Conservation (phyloP, 495 filamentous ascomycete species). For the Daldinia bambusicola region DNA sequence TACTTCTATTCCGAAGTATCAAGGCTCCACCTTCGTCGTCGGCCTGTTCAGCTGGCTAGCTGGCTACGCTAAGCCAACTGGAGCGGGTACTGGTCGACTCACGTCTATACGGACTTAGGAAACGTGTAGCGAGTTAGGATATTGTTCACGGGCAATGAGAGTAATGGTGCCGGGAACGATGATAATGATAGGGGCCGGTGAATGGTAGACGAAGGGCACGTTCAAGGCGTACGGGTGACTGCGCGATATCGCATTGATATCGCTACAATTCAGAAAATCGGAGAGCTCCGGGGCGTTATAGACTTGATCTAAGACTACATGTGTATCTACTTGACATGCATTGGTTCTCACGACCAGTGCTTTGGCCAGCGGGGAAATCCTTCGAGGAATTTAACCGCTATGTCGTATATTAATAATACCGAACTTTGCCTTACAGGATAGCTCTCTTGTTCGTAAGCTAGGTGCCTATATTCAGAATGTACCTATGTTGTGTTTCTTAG, state of each 20-base stretch:
- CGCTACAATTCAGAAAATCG: constrained; percentile 18
- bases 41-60: background rate
- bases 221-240: constrained; percentile 18
- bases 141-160: background rate
- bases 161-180: constrained; percentile 13
- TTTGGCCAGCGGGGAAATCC: background rate
- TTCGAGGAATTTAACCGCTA: background rate
- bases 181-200: constrained; percentile 33
- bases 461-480: background rate
- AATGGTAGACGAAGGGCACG: background rate
- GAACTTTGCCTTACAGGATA: background rate
- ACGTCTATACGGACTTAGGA: background rate
- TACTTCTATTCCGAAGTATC: constrained; percentile 6
- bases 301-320: constrained; percentile 1
- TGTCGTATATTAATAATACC: constrained; percentile 1
- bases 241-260: constrained; percentile 35
- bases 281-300: constrained; percentile 10
- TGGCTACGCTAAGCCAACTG: background rate
- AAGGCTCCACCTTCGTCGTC: background rate
- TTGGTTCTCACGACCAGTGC: background rate
- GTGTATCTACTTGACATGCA: constrained; percentile 9
- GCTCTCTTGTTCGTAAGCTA: background rate
- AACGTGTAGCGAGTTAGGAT: background rate
- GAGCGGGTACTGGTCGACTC: background rate
- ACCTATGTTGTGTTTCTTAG: background rate